Evolutionary conservation across 164 flowering plant species (phyloP), one percentile per base, ranked within the genome.

Genomic region (Akebia trifoliata): DNA sequence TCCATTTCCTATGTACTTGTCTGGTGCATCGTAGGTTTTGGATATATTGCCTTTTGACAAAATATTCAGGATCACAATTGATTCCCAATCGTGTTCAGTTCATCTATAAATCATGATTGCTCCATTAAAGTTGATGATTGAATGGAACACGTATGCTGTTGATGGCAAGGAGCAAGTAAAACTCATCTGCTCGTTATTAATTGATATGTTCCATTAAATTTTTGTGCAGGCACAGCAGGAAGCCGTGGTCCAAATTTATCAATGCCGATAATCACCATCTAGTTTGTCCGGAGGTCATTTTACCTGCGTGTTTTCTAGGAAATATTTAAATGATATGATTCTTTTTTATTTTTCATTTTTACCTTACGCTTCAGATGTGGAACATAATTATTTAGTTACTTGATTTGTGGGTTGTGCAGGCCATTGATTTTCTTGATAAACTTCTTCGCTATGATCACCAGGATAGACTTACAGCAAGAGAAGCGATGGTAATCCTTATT

Each of bases 401-500:
- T 8, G 24, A 43, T 43, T 56, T 59, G 32, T 52, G 46, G 34
- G 38, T 46, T 40, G 32, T 69, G 43, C 78, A 89, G 95, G 92
- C 97, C 51, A 81, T 86, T 59, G 97, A 86, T 86, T 85, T 89
- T 64, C 90, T 89, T 38, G 97, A 89, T 69, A 86, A 86, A 71
- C 83, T 89, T 46, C 87, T 89, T n/a, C 82, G 84, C 9, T 89
- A 86, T 64, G 97, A 89, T 76, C 97, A 89, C 64, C 90, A 89
- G 63, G 90, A 83, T 22, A 83, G 97, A 70, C 78, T 83, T 34
- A 85, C 95, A 6, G 97, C 95, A 37, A 78, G 67, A 72, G 95
- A 89, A 69, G 95, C 95, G 39, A 89, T 89, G 97, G 94, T 85
- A 81, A 53, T 34, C 17, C 24, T 61, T 17, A 30, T 15, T 60